Percentiles rank a stretch among this genome's conserved stretches.
These are phyloP conservation scores for Canavalia ensiformis DNA, from an alignment of 306 rosid genomes.

Conservation along the genomic window DNA sequence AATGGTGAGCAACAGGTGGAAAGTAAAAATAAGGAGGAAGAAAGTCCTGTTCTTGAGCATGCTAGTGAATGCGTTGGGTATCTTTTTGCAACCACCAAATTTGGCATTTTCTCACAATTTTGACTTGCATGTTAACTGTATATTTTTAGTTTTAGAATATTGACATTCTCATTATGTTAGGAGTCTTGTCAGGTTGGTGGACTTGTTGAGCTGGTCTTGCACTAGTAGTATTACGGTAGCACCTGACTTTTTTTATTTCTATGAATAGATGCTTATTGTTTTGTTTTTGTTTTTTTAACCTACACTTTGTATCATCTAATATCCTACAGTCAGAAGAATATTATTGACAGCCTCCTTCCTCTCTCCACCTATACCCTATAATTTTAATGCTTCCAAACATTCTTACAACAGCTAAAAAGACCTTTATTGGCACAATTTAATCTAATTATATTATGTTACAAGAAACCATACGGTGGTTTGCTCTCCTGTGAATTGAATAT, in stretches of 20 bases:
- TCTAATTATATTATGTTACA: constrained; percentile 18
- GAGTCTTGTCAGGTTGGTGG: constrained; percentile 12
- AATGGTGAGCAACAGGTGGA: neutral
- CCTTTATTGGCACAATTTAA: neutral
- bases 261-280: neutral
- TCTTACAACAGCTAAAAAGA: constrained; percentile 18
- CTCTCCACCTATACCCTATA: constrained; percentile 8
- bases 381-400: constrained; percentile 27
- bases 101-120: neutral
- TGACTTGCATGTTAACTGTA: constrained; percentile 2
- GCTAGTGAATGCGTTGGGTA: neutral
- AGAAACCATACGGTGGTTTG: constrained; percentile 11
- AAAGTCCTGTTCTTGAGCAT: neutral
- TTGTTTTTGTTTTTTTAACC: neutral
- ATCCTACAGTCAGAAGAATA: constrained; percentile 3
- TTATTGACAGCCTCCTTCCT: constrained; percentile 9
- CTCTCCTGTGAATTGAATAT: constrained; percentile 29
- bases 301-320: neutral
- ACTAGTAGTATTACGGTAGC: neutral
- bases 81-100: constrained; percentile 5
- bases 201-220: constrained; percentile 15
- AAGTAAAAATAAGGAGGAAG: constrained; percentile 6
- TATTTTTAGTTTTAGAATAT: constrained; percentile 21
- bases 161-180: constrained; percentile 6
- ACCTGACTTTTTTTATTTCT: neutral